Percentiles rank a stretch among this genome's conserved stretches.
These are phyloP conservation scores for Cryoendolithus antarcticus DNA, from an alignment of 2,329 filamentous ascomycete genomes.

Conservation along the genomic window DNA sequence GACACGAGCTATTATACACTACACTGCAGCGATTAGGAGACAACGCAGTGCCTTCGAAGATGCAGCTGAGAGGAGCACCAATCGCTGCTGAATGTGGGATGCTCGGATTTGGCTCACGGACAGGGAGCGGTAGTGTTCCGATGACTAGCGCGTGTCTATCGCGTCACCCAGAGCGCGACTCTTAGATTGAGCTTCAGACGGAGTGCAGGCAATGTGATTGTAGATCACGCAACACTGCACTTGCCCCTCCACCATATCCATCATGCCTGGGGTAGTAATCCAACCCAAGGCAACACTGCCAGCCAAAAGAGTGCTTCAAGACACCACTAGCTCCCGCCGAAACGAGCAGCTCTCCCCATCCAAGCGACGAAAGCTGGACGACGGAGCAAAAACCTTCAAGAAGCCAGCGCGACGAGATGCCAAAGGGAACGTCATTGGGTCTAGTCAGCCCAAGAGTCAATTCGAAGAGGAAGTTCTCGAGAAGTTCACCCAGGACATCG, in stretches of 20 bases:
- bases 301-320: constrained; percentile 34
- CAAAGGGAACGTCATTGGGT: constrained; percentile 48
- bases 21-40: no score
- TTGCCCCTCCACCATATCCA: constrained; percentile 1
- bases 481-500: constrained; percentile 90
- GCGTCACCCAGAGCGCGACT: no score
- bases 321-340: constrained; percentile 31
- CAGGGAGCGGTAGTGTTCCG: no score
- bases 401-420: constrained; percentile 36
- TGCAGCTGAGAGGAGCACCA: no score
- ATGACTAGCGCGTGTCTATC: no score
- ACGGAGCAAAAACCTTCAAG: constrained; percentile 47
- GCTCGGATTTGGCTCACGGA: no score
- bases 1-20: no score
- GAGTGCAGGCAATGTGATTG: no score
- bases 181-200: no score
- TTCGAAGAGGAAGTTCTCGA: constrained; percentile 93
- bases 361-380: constrained; percentile 82
- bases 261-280: constrained; percentile 22
- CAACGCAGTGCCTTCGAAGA: no score
- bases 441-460: constrained; percentile 72
- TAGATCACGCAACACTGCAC: no score
- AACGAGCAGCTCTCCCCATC: constrained; percentile 39
- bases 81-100: no score
- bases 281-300: constrained; percentile 23